Conservation (phyloP, 345 rosid genomes). For the Salix arbutifolia region DNA sequence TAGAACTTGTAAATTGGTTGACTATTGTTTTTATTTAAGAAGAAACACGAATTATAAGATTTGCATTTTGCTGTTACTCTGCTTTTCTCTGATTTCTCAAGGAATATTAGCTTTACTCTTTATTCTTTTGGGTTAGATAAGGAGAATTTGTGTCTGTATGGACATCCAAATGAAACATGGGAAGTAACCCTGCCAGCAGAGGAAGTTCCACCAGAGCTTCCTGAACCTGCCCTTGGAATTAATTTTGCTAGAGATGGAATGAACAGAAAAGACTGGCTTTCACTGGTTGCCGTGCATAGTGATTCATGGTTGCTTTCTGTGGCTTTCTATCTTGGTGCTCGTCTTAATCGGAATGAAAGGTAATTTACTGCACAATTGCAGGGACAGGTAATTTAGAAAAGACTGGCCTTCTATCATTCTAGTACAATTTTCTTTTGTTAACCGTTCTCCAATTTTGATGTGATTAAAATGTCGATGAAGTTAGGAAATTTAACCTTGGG, state of each 20-base stretch:
- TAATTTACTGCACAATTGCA: constrained; percentile 17
- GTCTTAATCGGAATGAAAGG: constrained; percentile 88
- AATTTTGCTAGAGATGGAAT: constrained; percentile 96
- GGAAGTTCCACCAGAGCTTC: constrained; percentile 96
- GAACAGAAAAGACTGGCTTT: constrained; percentile 93
- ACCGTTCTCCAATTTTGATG: not conserved
- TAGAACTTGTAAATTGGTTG: not conserved
- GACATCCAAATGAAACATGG: constrained; percentile 90
- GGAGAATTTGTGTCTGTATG: constrained; percentile 93
- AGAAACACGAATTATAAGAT: not conserved
- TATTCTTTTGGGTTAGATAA: constrained; percentile 42
- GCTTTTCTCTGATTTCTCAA: not conserved
- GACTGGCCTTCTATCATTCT: not conserved
- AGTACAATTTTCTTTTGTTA: not conserved
- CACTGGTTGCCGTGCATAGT: constrained; percentile 89
- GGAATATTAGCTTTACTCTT: not conserved
- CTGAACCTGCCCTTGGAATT: constrained; percentile 96
- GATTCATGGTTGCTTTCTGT: constrained; percentile 99
- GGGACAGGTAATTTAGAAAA: too few relatives aligned
- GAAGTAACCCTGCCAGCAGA: constrained; percentile 92
- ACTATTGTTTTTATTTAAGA: not conserved
- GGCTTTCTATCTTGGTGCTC: constrained; percentile 92
- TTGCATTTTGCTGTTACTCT: not conserved
- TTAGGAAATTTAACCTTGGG: not conserved
- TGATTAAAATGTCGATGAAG: not conserved